Evolutionary conservation across 495 filamentous ascomycete genomes (phyloP), one percentile per base, ranked within the genome.

Genomic region (Annulohypoxylon moriforme): DNA sequence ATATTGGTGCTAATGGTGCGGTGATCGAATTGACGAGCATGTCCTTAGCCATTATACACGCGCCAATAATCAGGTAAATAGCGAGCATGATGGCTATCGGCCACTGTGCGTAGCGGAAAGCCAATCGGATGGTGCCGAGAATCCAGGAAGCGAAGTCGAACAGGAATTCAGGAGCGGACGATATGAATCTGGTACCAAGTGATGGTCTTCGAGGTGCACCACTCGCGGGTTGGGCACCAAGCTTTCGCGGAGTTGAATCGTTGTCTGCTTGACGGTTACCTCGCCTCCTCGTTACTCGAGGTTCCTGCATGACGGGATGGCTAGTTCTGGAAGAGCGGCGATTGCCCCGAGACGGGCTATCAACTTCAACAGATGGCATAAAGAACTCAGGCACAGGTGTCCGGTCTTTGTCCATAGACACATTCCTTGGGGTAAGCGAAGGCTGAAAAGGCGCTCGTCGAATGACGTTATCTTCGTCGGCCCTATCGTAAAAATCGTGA

Each of bases 1-100:
- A 93, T 22, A 93, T 40, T 0, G 91, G 90, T 9, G 85, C 86
- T n/a, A 93, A 67, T 33, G 83, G 84, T 22, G 82, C 80, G 49
- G 80, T 77, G 58, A 85, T 65, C 2, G 84, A 83, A 40, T 74
- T 81, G 11, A 83, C 84, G 13, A 89, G 64, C 68, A 87, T 79
- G 67, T 88, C 87, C 18, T 84, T 80, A 33, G 81, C 78, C 40
- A 88, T 72, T 50, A 87, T 78, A 16, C 84, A 33, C 5, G 83
- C 70, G 53, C 86, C 85, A 66, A 85, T 77, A 2, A 81, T 75
- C 9, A 89, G 63, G 64, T 85, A 91, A 50, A 86, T 18, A 7
- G 87, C 84, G 4, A 90, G 68, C 4, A 86, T 50, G 53, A 86
- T 80, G n/a, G 85, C 85, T 27, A 91, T 67, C 2, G 89, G 84